A percentile compares a stretch with the other conserved stretches of the same genome.
Evolutionary conservation across 768 basidiomycete species (phyloP).

Genomic region (Podaxis mareebaensis): DNA sequence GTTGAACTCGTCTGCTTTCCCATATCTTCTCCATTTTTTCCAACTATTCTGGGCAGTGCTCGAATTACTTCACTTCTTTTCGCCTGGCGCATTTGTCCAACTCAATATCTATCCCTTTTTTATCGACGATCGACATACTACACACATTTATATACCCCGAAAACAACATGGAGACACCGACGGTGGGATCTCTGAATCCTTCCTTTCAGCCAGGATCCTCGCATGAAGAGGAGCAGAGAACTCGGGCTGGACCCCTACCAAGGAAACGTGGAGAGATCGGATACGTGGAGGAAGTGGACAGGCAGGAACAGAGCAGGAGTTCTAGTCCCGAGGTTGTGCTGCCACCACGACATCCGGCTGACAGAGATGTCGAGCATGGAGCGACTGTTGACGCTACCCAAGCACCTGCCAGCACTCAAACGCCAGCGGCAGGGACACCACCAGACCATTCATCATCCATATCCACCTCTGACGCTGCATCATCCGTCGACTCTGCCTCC

Average conservation of each 20-base stretch:
- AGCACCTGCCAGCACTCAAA: not conserved
- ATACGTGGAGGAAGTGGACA: constrained; percentile 44
- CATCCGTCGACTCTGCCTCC: constrained; percentile 8
- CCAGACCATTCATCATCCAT: not conserved
- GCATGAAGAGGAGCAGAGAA: constrained; percentile 28
- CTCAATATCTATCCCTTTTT: not conserved
- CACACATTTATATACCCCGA: constrained; percentile 8
- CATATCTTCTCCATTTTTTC: not conserved
- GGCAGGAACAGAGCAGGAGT: not conserved
- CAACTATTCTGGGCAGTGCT: constrained; percentile 6
- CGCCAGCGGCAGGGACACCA: not conserved
- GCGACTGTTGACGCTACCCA: constrained; percentile 13
- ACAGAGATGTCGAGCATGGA: constrained; percentile 27
- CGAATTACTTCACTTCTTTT: constrained; percentile 1
- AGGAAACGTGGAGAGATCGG: constrained; percentile 68
- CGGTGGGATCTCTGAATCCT: not conserved
- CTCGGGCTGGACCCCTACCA: constrained; percentile 64
- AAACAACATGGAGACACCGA: constrained; percentile 1
- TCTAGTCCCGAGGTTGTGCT: constrained; percentile 22
- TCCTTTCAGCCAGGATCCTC: not conserved
- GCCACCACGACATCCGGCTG: constrained; percentile 56
- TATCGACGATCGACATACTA: not conserved
- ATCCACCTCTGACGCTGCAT: not conserved
- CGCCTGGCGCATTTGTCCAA: constrained; percentile 9
- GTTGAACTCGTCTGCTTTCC: not conserved